A percentile compares a stretch with the other conserved stretches of the same genome.
Conservation (phyloP, 2,329 filamentous ascomycete genomes). For the Fusarium mundagurra region DNA sequence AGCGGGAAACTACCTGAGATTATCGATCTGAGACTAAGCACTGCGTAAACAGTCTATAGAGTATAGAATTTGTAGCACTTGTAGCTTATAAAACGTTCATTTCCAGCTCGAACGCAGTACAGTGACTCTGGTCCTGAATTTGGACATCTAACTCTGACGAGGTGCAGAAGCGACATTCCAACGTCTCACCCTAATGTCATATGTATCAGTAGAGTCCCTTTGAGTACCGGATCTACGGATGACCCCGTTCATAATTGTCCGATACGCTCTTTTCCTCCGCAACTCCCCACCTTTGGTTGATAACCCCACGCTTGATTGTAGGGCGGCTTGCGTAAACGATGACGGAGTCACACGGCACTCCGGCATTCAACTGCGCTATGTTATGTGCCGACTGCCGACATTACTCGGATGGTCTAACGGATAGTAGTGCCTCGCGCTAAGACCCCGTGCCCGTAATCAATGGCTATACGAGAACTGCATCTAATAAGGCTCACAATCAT, state of each 20-base stretch:
- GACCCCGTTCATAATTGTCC: background rate
- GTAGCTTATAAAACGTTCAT: rapidly evolving
- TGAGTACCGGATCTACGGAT: too few species aligned
- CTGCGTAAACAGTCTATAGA: background rate
- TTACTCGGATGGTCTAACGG: background rate
- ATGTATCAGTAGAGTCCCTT: background rate
- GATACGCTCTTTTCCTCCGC: background rate
- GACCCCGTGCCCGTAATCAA: background rate
- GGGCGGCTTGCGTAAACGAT: background rate
- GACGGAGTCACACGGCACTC: too few species aligned
- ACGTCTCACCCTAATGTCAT: rapidly evolving
- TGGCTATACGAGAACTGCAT: background rate
- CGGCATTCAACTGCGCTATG: background rate
- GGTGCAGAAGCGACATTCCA: background rate
- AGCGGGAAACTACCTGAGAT: constrained; percentile 3
- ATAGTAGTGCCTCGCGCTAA: background rate
- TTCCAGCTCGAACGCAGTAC: background rate
- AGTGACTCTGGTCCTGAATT: background rate
- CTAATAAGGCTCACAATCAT: background rate
- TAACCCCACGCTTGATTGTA: background rate
- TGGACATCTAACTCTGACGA: background rate
- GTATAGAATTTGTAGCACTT: background rate
- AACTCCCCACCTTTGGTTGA: too few species aligned
- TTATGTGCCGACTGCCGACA: background rate
- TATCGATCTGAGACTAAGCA: background rate